phyloP scores from a whole-genome alignment of 345 rosid species.

The Laguncularia racemosa region DNA sequence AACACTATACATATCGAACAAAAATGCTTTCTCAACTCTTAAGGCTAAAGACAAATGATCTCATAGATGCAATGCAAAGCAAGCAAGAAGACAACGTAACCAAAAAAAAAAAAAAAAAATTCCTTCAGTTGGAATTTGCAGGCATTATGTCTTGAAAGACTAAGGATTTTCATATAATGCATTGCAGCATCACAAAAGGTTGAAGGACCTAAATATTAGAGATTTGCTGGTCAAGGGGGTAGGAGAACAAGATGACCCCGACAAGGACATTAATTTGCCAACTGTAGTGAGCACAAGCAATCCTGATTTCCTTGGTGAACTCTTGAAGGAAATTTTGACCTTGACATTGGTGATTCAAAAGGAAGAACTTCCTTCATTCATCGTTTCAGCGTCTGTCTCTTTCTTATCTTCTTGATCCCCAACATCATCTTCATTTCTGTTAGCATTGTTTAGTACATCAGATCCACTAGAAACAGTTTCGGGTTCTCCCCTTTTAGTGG shows the following conservation, averaged over 20 bases:
- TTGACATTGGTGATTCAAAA: slow-evolving; percentile 52
- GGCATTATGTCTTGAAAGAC: neutral
- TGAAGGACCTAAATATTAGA: slow-evolving; percentile 42
- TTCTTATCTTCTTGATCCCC: slow-evolving; percentile 42
- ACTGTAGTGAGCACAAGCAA: slow-evolving; percentile 53
- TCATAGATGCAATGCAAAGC: slow-evolving; percentile 61
- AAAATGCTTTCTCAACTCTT: slow-evolving; percentile 74
- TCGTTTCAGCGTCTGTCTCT: too few relatives aligned
- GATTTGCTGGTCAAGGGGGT: slow-evolving; percentile 30
- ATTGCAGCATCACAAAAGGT: slow-evolving; percentile 53
- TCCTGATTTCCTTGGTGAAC: slow-evolving; percentile 76
- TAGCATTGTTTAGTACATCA: slow-evolving; percentile 34
- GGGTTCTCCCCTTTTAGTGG: slow-evolving; percentile 27
- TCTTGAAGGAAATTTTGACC: slow-evolving; percentile 72
- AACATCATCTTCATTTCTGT: slow-evolving; percentile 33
- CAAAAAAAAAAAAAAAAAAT: neutral
- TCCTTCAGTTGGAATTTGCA: neutral
- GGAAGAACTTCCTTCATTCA: slow-evolving; percentile 82
- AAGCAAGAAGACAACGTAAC: slow-evolving; percentile 58
- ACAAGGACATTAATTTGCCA: slow-evolving; percentile 42
- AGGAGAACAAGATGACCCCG: slow-evolving; percentile 36
- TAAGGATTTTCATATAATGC: neutral
- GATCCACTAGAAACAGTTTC: slow-evolving; percentile 37
- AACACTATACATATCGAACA: slow-evolving; percentile 61
- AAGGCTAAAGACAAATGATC: slow-evolving; percentile 51